Evolutionary conservation across 352 stramenopile species (phyloP).

Genomic region (Pythium vanterpoolii): DNA sequence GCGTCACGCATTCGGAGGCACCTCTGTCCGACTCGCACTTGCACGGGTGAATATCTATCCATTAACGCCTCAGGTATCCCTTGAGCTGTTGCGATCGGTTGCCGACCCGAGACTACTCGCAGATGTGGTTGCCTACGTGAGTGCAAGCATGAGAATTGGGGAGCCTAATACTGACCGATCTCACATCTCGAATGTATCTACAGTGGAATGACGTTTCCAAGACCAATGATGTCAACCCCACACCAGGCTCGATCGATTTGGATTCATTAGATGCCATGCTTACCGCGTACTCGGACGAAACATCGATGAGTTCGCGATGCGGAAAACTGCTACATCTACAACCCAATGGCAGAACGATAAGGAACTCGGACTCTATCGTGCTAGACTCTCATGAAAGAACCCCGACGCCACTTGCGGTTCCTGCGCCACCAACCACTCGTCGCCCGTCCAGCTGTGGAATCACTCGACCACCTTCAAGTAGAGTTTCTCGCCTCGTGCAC

Average conservation of each 20-base stretch:
- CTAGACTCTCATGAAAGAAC: not conserved
- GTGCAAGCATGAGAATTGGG: conserved; percentile 3
- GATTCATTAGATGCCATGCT: conserved; percentile 56
- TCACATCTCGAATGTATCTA: not conserved
- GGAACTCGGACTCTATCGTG: not conserved
- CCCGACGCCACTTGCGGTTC: conserved; percentile 4
- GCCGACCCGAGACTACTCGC: conserved; percentile 35
- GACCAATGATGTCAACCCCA: conserved; percentile 17
- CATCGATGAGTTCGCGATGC: not conserved
- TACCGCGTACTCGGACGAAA: conserved; percentile 18
- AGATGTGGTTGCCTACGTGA: conserved; percentile 41
- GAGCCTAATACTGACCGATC: not conserved
- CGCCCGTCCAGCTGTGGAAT: not conserved
- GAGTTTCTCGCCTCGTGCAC: not conserved
- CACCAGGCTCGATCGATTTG: conserved; percentile 42
- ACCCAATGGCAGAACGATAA: not conserved
- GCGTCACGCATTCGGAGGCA: conserved; percentile 33
- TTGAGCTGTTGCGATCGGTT: conserved; percentile 30
- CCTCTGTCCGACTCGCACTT: conserved; percentile 52
- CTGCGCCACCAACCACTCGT: not conserved
- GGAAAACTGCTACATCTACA: not conserved
- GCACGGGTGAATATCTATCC: conserved; percentile 48
- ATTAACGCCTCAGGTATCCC: conserved; percentile 25
- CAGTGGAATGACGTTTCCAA: conserved; percentile 43
- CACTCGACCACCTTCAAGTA: not conserved